These are phyloP conservation scores for Cryptococcus sp. DNA, from an alignment of 1,284 basidiomycete genomes.

Conservation along the genomic window DNA sequence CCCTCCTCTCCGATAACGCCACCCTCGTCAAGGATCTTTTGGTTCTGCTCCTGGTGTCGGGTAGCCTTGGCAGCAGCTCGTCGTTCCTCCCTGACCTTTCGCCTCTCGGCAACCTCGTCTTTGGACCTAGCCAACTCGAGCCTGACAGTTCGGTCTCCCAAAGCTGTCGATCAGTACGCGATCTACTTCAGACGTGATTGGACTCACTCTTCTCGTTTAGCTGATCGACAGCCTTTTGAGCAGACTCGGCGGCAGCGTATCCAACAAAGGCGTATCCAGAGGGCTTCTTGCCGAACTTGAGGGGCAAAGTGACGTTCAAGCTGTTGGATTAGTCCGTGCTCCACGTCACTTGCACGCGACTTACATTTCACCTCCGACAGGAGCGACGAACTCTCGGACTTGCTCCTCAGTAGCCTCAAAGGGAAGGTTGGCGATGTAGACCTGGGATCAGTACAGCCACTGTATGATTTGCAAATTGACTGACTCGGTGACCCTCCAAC, in stretches of 20 bases:
- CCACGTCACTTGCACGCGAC: constrained; percentile 6
- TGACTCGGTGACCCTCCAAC: constrained; percentile 15
- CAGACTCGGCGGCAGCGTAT: constrained; percentile 88
- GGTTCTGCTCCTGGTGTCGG: constrained; percentile 27
- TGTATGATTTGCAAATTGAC: not conserved
- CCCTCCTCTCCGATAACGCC: constrained; percentile 43
- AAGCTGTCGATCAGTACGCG: constrained; percentile 48
- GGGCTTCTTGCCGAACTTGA: constrained; percentile 36
- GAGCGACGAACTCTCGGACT: constrained; percentile 35
- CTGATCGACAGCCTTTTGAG: constrained; percentile 75
- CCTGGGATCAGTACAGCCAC: constrained; percentile 18
- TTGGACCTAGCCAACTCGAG: constrained; percentile 89
- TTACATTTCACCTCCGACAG: constrained; percentile 42
- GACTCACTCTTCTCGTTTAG: constrained; percentile 67
- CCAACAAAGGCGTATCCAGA: constrained; percentile 91
- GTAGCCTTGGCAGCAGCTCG: constrained; percentile 26
- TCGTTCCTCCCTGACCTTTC: constrained; percentile 44
- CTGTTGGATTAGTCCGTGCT: constrained; percentile 12
- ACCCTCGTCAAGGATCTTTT: constrained; percentile 29
- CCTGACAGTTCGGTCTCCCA: constrained; percentile 79
- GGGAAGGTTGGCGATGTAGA: constrained; percentile 47
- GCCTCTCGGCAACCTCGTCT: constrained; percentile 66
- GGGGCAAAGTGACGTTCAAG: constrained; percentile 33
- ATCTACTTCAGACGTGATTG: constrained; percentile 4
- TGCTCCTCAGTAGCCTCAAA: constrained; percentile 43